Conservation (phyloP, 2,329 filamentous ascomycete species). For the Graphiopsis chlorocephala region DNA sequence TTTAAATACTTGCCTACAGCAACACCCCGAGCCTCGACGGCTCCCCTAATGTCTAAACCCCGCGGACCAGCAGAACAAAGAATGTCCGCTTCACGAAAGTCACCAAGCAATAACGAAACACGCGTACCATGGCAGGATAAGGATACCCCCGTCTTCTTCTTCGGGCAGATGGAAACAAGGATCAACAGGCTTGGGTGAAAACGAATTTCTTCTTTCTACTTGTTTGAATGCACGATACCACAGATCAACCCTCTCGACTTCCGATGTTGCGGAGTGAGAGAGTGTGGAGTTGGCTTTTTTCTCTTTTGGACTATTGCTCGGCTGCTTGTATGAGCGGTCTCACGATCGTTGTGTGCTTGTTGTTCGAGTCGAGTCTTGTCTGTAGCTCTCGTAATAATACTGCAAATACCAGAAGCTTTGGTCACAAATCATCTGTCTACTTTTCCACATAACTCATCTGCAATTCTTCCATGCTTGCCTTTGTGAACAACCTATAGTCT, state of each 20-base stretch:
- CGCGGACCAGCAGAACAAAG: not conserved
- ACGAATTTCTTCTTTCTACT: conserved; percentile 6
- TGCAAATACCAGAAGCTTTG: not conserved
- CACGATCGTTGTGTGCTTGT: not conserved
- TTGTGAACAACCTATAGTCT: no score
- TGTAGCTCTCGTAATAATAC: conserved; percentile 3
- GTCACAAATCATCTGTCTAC: not conserved
- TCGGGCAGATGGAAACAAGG: not conserved
- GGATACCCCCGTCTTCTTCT: conserved; percentile 4
- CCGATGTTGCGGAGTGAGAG: not conserved
- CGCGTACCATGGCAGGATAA: conserved; percentile 7
- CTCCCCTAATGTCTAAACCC: conserved; percentile 11
- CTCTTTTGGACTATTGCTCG: not conserved
- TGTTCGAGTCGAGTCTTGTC: not conserved
- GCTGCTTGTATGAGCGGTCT: not conserved
- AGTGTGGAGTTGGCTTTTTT: not conserved
- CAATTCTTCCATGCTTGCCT: not conserved
- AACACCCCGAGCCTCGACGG: not conserved
- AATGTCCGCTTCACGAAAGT: conserved; percentile 2
- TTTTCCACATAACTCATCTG: no score
- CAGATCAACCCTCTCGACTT: not conserved
- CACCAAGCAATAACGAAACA: conserved; percentile 1
- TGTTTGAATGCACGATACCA: not conserved
- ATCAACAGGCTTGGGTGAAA: conserved; percentile 1
- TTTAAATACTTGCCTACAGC: not conserved